Evolutionary conservation across 2,329 filamentous ascomycete species (phyloP).

Genomic region (Aspergillus arachidicola): DNA sequence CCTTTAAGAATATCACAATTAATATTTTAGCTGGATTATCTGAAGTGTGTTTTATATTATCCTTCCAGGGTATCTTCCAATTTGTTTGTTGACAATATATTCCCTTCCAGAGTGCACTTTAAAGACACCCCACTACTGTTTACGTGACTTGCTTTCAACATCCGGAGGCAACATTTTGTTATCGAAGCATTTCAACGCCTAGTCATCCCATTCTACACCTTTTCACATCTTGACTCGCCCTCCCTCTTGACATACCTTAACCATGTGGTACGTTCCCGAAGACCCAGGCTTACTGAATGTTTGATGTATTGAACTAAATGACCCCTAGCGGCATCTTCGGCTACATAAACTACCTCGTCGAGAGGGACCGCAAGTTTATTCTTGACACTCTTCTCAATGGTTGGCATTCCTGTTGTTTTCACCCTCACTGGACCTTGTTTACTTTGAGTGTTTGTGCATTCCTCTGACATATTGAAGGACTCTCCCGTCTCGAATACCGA

Average conservation of each 20-base stretch:
- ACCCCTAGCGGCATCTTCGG: slow-evolving; percentile 61
- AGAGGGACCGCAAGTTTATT: slow-evolving; percentile 97
- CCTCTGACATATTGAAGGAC: slow-evolving; percentile 59
- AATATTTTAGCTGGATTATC: neutral
- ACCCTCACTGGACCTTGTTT: neutral
- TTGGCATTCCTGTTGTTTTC: slow-evolving; percentile 49
- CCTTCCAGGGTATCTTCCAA: neutral
- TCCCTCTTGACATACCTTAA: slow-evolving; percentile 11
- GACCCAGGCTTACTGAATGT: neutral
- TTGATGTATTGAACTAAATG: slow-evolving; percentile 17
- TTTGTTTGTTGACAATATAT: neutral
- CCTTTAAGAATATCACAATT: neutral
- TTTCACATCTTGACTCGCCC: neutral
- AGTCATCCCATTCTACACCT: neutral
- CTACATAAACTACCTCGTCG: slow-evolving; percentile 98
- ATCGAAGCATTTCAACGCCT: neutral
- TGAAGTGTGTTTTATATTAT: neutral
- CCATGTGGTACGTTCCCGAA: slow-evolving; percentile 38
- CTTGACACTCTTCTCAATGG: slow-evolving; percentile 95
- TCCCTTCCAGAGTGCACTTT: neutral
- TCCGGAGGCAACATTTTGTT: neutral
- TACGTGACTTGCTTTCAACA: neutral
- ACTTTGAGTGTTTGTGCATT: neutral
- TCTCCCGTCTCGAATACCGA: slow-evolving; percentile 95
- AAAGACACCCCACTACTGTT: neutral